Percentiles rank a stretch among this genome's conserved stretches.
These are phyloP conservation scores for Gastrodia elata DNA, from an alignment of 106 monocot genomes.

Conservation along the genomic window DNA sequence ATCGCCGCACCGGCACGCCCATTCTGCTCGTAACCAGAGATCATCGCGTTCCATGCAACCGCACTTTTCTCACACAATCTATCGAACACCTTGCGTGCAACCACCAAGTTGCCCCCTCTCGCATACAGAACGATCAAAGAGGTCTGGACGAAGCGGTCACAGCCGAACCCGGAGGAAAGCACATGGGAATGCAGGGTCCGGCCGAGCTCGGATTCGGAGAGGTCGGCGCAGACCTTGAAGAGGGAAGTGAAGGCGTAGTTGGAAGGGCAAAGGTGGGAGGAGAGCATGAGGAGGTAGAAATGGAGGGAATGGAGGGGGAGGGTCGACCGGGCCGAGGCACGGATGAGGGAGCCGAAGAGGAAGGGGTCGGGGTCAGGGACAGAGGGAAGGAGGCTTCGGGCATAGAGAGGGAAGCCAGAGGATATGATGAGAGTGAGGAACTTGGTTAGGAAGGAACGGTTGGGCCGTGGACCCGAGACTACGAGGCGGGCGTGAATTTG, in stretches of 20 bases:
- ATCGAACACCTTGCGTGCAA: conserved; percentile 43
- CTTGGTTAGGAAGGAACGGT: conserved; percentile 47
- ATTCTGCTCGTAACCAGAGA: conserved; percentile 62
- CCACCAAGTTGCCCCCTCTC: conserved; percentile 20
- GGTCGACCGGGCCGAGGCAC: conserved; percentile 20
- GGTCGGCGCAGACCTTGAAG: conserved; percentile 38
- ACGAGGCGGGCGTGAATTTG: conserved; percentile 43
- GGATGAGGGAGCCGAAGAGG: conserved; percentile 47
- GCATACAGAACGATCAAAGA: conserved; percentile 39
- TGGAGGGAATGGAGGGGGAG: conserved; percentile 18
- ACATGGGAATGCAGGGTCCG: conserved; percentile 28
- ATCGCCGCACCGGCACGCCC: conserved; percentile 32
- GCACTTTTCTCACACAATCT: conserved; percentile 26
- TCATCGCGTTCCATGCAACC: conserved; percentile 53
- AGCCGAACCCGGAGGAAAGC: conserved; percentile 17
- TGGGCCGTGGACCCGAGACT: conserved; percentile 25
- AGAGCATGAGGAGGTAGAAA: conserved; percentile 36
- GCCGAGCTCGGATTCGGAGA: conserved; percentile 18
- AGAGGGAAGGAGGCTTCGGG: conserved; percentile 15
- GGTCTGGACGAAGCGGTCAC: conserved; percentile 34
- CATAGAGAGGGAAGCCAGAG: conserved; percentile 22
- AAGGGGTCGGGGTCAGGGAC: conserved; percentile 42
- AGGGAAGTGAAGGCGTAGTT: conserved; percentile 53
- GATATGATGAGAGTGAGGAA: conserved; percentile 33
- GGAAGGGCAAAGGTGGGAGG: conserved; percentile 14